Evolutionary conservation across 305 asterid species (phyloP).

Genomic region (Solanum hybrid): DNA sequence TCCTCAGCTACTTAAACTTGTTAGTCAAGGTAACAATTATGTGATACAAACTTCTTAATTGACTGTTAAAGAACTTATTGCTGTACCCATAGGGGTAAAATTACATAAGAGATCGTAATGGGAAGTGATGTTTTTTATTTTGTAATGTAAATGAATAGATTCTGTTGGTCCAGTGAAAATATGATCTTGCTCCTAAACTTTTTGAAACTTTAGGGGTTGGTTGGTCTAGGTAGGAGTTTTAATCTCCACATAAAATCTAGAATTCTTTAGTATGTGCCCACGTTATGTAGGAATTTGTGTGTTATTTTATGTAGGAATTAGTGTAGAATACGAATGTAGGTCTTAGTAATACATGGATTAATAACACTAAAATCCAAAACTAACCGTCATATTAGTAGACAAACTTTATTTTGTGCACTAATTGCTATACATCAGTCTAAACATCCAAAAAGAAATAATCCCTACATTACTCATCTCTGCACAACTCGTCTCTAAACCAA

Average conservation of each 20-base stretch:
- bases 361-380: background rate
- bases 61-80: background rate
- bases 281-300: background rate
- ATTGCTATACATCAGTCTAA: background rate
- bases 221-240: background rate
- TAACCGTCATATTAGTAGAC: background rate
- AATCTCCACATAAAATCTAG: background rate
- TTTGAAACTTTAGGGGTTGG: background rate
- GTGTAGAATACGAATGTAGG: background rate
- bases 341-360: background rate
- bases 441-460: background rate
- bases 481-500: background rate
- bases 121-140: background rate
- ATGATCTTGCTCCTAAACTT: background rate
- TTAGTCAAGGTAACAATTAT: constrained; percentile 34
- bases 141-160: background rate
- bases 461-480: background rate
- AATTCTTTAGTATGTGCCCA: background rate
- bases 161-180: background rate
- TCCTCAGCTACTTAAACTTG: constrained; percentile 44
- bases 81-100: background rate
- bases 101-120: background rate
- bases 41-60: background rate
- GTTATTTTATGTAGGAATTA: background rate
- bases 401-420: background rate